A percentile compares a stretch with the other conserved stretches of the same genome.
Conservation (phyloP, 495 filamentous ascomycete species). For the Penicillium malachiteum region DNA sequence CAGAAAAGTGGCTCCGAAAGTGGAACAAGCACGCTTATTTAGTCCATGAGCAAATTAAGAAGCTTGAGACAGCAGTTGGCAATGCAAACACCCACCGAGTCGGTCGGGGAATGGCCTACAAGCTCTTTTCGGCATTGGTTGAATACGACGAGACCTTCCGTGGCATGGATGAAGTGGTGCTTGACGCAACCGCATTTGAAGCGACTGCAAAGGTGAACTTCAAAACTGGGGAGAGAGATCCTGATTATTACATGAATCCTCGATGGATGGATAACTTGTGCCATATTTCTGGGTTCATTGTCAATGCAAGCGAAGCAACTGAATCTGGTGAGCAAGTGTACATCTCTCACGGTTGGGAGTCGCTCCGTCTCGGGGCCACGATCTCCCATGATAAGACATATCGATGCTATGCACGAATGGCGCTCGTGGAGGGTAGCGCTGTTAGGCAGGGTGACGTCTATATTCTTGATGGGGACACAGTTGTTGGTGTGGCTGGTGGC, state of each 20-base stretch:
- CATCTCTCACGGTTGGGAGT: constrained; percentile 37
- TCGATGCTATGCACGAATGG: constrained; percentile 39
- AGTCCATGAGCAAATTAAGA: constrained; percentile 29
- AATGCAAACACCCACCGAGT: constrained; percentile 24
- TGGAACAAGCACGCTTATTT: constrained; percentile 34
- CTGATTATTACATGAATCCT: constrained; percentile 22
- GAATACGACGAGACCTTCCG: constrained; percentile 40
- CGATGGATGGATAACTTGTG: constrained; percentile 44
- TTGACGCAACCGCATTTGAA: constrained; percentile 34
- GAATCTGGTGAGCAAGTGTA: constrained; percentile 31
- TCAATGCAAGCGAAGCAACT: constrained; percentile 29
- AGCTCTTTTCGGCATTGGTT: constrained; percentile 34
- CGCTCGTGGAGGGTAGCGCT: not conserved
- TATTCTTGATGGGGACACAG: constrained; percentile 29
- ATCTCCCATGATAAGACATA: constrained; percentile 32
- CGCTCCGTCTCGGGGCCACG: constrained; percentile 24
- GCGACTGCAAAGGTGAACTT: constrained; percentile 40
- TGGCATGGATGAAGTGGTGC: constrained; percentile 25
- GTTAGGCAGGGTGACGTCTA: constrained; percentile 42
- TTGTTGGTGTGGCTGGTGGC: constrained; percentile 31
- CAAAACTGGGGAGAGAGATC: constrained; percentile 11
- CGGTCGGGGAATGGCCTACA: constrained; percentile 25
- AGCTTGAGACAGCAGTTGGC: constrained; percentile 12
- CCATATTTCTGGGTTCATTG: constrained; percentile 43
- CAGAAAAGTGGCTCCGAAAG: not conserved